phyloP scores from a whole-genome alignment of 768 basidiomycete species.

The Phanerochaete sordida region DNA sequence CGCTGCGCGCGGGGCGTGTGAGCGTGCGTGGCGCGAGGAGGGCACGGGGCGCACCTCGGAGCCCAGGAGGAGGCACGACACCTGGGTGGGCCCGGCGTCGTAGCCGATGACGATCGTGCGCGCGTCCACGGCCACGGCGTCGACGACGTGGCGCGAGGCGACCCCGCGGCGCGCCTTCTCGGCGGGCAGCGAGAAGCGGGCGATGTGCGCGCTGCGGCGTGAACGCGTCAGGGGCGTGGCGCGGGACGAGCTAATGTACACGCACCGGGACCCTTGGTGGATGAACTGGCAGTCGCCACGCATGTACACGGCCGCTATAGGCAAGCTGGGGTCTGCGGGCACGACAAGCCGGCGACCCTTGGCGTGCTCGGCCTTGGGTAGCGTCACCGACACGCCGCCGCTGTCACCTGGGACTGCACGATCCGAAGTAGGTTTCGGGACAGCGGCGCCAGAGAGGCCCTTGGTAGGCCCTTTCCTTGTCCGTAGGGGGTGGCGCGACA shows the following conservation, averaged over 20 bases:
- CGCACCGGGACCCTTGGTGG: constrained; percentile 19
- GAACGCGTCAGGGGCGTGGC: constrained; percentile 1
- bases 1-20: constrained; percentile 2
- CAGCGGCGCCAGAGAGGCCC: too few species aligned
- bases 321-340: constrained; percentile 13
- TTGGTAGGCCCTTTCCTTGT: neutral
- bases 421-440: neutral
- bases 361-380: constrained; percentile 23
- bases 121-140: constrained; percentile 39
- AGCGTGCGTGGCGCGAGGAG: neutral
- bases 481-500: neutral
- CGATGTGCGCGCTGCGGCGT: constrained; percentile 16
- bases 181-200: constrained; percentile 16
- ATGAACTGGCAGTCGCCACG: constrained; percentile 28
- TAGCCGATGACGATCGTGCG: constrained; percentile 41
- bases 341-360: constrained; percentile 24
- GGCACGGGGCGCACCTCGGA: constrained; percentile 16
- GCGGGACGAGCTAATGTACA: neutral
- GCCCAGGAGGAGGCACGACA: constrained; percentile 35
- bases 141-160: constrained; percentile 34
- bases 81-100: constrained; percentile 36
- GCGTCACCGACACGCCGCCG: constrained; percentile 8
- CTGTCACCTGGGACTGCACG: neutral
- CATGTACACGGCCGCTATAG: constrained; percentile 24
- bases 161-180: neutral